These are phyloP conservation scores for Cucumis hystrix DNA, from an alignment of 306 rosid species.

Conservation along the genomic window DNA sequence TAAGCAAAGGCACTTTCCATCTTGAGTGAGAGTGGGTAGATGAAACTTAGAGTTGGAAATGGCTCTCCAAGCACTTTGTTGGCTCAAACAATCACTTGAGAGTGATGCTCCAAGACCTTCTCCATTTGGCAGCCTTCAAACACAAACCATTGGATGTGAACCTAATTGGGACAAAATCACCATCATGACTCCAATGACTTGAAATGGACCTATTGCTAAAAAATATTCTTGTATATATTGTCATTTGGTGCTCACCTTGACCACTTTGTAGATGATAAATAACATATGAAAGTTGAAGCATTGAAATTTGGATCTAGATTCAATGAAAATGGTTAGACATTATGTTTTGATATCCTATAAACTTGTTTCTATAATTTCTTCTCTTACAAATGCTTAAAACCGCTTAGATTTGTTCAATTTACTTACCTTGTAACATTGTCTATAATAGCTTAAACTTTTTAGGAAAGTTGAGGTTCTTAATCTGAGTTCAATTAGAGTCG, in stretches of 20 bases:
- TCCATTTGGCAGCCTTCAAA: slow-evolving; percentile 14
- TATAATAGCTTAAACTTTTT: neutral
- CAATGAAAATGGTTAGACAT: neutral
- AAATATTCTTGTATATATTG: slow-evolving; percentile 2
- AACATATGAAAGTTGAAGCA: neutral
- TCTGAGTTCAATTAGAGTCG: slow-evolving; percentile 13
- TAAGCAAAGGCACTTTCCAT: neutral
- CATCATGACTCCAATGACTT: slow-evolving; percentile 18
- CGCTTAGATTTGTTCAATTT: neutral
- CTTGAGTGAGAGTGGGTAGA: neutral
- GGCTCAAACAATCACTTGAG: neutral
- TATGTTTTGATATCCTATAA: neutral
- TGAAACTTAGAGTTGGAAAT: neutral
- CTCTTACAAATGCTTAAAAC: neutral
- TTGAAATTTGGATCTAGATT: neutral
- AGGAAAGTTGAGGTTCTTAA: slow-evolving; percentile 14
- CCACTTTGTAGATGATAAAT: neutral
- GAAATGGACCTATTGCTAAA: slow-evolving; percentile 10
- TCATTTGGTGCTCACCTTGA: neutral
- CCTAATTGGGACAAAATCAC: slow-evolving; percentile 17
- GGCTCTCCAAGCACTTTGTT: neutral
- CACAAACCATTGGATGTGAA: slow-evolving; percentile 7
- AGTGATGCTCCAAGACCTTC: neutral
- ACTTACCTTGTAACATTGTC: slow-evolving; percentile 17
- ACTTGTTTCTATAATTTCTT: too few species aligned